Evolutionary conservation across 148 eudicot species (phyloP), one percentile per base, ranked within the genome.

Genomic region (Rhododendron griersonianum): DNA sequence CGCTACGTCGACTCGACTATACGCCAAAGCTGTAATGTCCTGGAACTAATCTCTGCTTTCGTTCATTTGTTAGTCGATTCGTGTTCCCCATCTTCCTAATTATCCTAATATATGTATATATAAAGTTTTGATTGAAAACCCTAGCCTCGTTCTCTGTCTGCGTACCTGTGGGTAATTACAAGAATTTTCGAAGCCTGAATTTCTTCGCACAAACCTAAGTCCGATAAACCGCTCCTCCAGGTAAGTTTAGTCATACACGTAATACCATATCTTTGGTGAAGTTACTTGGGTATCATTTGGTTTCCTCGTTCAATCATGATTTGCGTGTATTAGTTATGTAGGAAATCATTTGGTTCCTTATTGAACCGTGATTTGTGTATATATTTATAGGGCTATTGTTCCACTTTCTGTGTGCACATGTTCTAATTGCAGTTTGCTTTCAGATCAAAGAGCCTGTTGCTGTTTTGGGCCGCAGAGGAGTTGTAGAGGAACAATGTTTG

Each of bases 401-500:
- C 16, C 21, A 28, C 2, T 51, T 81, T 25, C 35, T 6, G 33
- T 74, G 39, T 71, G 28, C 19, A 16, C 21, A 25, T 47, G 44
- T 23, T 84, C 67, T 74, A 39, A 73, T 51, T 48, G 14, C 28
- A 30, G n/a, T 74, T 50, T 18, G 14, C 28, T 73, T 84, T 83
- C 74, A 76, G 86, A 74, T 73, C 86, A 51, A 35, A 71, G 81
- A 84, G 67, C 35, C 67, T n/a, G 28, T 48, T 71, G 0, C 80
- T 48, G 63, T 77, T 73, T 25, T 67, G n/a, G 16, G 18, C 28
- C 15, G 48, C 21, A 16, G 86, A 44, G 51, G 16, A 78, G 5
- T 39, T 28, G 2, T 23, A 15, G 23, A 28, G 78, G 85, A 86
- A 87, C 78, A 81, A 92, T 92, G 94, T 92, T 91, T 81, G 91